Evolutionary conservation across 202 grass and related monocot genomes (phyloP), one percentile per base, ranked within the genome.

Genomic region (Setaria viridis): DNA sequence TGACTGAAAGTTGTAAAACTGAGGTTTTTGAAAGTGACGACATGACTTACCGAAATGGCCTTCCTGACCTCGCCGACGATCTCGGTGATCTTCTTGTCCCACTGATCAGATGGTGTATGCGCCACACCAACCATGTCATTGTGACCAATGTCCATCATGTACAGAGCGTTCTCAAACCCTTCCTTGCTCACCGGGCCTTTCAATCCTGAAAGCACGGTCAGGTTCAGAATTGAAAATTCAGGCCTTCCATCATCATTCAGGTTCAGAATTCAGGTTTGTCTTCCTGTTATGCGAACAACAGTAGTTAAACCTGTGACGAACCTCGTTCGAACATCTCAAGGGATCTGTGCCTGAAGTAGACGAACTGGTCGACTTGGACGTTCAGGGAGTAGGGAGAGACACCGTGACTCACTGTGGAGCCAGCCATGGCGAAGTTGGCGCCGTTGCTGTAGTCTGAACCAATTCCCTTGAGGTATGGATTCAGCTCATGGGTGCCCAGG

Each of bases 361-460:
- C 68, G 66, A 95, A 95, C 86, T 95, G 93, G 34, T 89, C 83
- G 16, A 93, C 51, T 62, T 95, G 93, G 56, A 95, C 84, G 35
- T 84, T 84, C 55, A 95, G 12, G 63, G 93, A 88, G 64, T 93
- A 95, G 57, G 81, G 69, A 20, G 87, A 63, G 53, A 80, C 50
- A 10, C 88, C 60, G 4, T 90, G 93, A 0, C 70, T 35, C 17
- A 78, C 89, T 3, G 83, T 83, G 0, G 93, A 95, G 59, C 93
- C 93, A 5, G 80, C 76, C 76, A 95, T 81, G 51, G 93, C 93
- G 8, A 95, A 95, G 70, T 95, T 95, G 73, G 81, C 93, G 1
- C 93, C 93, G 56, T 93, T 95, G 65, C 88, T 91, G 86, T 93
- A 95, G 67, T 95, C 90, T 48, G 93, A 85, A 43, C 91, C 93